Conservation (phyloP, 2,329 filamentous ascomycete genomes). For the Metarhizium album region DNA sequence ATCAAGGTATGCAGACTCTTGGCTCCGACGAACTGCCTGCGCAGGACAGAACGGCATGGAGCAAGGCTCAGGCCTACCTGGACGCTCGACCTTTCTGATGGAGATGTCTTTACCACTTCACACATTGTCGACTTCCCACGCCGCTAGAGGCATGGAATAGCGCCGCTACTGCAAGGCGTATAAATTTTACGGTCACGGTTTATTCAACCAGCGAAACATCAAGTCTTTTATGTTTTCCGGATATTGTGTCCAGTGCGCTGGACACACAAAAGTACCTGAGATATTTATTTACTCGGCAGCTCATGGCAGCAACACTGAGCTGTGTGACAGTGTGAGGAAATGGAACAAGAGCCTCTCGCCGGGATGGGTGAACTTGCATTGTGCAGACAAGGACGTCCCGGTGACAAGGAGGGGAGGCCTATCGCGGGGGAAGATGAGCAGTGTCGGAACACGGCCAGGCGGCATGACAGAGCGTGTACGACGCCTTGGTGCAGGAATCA, state of each 20-base stretch:
- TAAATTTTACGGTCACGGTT: background rate
- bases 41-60: slow-evolving; percentile 41
- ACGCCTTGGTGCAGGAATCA: background rate
- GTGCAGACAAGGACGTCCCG: background rate
- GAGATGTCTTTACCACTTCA: background rate
- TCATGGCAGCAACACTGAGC: background rate
- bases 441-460: background rate
- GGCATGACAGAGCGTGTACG: background rate
- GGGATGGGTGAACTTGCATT: background rate
- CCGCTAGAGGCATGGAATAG: background rate
- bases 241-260: background rate
- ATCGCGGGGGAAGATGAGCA: background rate
- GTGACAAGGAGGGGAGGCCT: background rate
- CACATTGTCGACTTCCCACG: background rate
- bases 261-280: background rate
- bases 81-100: slow-evolving; percentile 29
- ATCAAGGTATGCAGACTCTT: slow-evolving; percentile 45
- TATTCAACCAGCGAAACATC: background rate
- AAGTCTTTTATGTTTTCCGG: background rate
- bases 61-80: slow-evolving; percentile 44
- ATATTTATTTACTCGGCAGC: background rate
- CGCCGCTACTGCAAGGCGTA: background rate
- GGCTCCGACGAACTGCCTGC: slow-evolving; percentile 34
- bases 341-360: background rate
- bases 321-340: background rate